These are phyloP conservation scores for Melastoma candidum DNA, from an alignment of 441 rosid species.

Conservation along the genomic window DNA sequence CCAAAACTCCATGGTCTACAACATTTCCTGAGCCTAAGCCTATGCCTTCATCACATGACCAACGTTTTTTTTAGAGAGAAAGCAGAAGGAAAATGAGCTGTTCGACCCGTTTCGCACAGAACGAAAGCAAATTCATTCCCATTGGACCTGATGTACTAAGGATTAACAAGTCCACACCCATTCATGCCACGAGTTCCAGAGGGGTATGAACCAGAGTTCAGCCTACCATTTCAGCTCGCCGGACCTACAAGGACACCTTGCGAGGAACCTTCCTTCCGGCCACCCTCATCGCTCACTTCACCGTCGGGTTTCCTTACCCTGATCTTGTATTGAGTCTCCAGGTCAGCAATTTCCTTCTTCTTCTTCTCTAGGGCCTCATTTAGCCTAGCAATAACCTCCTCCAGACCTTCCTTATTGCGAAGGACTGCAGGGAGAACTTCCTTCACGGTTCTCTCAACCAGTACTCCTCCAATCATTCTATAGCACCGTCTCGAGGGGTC, in stretches of 20 bases:
- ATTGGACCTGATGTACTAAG: too few relatives aligned
- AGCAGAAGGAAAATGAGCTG: too few relatives aligned
- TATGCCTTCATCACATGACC: too few relatives aligned
- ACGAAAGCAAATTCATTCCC: too few relatives aligned
- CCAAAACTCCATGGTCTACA: too few relatives aligned
- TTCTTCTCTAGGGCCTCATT: slow-evolving; percentile 76
- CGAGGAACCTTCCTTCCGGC: slow-evolving; percentile 73
- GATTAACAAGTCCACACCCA: too few relatives aligned
- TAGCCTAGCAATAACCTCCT: slow-evolving; percentile 72
- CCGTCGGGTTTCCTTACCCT: slow-evolving; percentile 61
- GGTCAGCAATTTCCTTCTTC: slow-evolving; percentile 66
- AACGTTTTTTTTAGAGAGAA: too few relatives aligned
- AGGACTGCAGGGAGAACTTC: slow-evolving; percentile 90
- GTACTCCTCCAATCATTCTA: slow-evolving; percentile 89
- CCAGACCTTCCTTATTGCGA: slow-evolving; percentile 85
- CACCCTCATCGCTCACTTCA: slow-evolving; percentile 45
- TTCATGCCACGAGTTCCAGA: too few relatives aligned
- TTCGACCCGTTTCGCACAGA: too few relatives aligned
- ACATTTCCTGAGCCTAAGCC: too few relatives aligned
- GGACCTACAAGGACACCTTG: slow-evolving; percentile 96
- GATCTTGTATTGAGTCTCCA: slow-evolving; percentile 77
- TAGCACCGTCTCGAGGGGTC: slow-evolving; percentile 74
- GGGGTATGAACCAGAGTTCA: too few relatives aligned
- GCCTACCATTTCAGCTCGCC: slow-evolving; percentile 43
- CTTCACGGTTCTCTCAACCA: slow-evolving; percentile 84